These are phyloP conservation scores for Pisolithus albus DNA, from an alignment of 768 basidiomycete genomes.

Conservation along the genomic window DNA sequence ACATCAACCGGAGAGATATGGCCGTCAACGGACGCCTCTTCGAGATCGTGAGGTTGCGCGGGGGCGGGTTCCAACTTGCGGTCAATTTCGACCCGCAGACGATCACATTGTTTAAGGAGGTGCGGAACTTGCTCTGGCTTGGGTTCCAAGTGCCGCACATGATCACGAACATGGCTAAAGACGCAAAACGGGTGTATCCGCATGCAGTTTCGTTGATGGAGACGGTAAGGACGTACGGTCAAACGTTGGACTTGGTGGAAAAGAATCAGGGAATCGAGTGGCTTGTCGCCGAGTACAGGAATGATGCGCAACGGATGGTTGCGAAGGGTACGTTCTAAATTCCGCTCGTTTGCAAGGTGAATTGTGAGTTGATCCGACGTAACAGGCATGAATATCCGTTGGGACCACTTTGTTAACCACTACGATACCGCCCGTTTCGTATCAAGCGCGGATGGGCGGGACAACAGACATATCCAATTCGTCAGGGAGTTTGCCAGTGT, in stretches of 20 bases:
- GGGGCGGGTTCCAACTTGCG: slow-evolving; percentile 77
- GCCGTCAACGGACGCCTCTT: slow-evolving; percentile 87
- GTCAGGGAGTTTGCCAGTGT: slow-evolving; percentile 93
- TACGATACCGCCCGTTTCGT: slow-evolving; percentile 80
- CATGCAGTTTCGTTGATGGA: slow-evolving; percentile 99
- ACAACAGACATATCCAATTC: slow-evolving; percentile 88
- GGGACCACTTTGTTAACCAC: slow-evolving; percentile 96
- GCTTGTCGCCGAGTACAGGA: slow-evolving; percentile 90
- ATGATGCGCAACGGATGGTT: slow-evolving; percentile 91
- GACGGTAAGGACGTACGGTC: slow-evolving; percentile 95
- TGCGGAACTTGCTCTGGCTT: slow-evolving; percentile 91
- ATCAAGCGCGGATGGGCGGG: slow-evolving; percentile 63
- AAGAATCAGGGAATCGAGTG: slow-evolving; percentile 88
- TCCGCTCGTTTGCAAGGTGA: background rate
- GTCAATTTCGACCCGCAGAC: slow-evolving; percentile 99
- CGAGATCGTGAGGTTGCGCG: slow-evolving; percentile 74
- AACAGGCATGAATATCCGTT: slow-evolving; percentile 87
- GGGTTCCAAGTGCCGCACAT: slow-evolving; percentile 94
- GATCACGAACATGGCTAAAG: slow-evolving; percentile 95
- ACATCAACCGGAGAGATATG: slow-evolving; percentile 91
- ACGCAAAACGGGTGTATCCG: slow-evolving; percentile 96
- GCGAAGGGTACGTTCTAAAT: slow-evolving; percentile 58
- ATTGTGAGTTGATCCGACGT: background rate
- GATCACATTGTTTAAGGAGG: slow-evolving; percentile 98
- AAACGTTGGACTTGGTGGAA: slow-evolving; percentile 89